These are phyloP conservation scores for Botryosphaeria dothidea DNA, from an alignment of 2,329 filamentous ascomycete genomes.

Conservation along the genomic window DNA sequence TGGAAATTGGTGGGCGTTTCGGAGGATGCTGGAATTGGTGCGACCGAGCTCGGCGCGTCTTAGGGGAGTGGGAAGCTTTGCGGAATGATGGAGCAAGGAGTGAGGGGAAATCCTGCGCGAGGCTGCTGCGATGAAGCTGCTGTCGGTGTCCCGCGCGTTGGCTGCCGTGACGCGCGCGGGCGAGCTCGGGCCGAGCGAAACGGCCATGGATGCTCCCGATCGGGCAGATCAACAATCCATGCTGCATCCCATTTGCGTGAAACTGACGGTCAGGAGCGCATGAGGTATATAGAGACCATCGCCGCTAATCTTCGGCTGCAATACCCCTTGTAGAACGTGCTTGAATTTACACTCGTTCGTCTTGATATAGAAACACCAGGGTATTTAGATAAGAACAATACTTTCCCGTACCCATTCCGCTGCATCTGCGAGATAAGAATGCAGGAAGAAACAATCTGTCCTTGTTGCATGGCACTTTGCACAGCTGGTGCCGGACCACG, in stretches of 20 bases:
- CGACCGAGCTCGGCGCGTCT: background rate
- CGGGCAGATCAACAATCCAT: background rate
- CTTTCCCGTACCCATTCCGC: background rate
- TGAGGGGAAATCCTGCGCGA: background rate
- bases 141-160: conserved; percentile 3
- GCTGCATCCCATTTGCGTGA: no score
- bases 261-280: no score
- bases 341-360: background rate
- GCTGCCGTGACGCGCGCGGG: conserved; percentile 3
- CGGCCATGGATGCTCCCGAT: background rate
- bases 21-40: background rate
- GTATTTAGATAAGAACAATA: background rate
- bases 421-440: background rate
- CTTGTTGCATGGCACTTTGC: background rate
- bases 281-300: background rate
- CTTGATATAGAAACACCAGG: conserved; percentile 4
- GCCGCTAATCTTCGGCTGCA: background rate
- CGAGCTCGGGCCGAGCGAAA: conserved; percentile 7
- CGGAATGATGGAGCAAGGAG: background rate
- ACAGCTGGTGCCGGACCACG: background rate
- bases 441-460: background rate
- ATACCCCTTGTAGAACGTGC: background rate
- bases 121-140: conserved; percentile 10
- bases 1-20: background rate
- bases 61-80: conserved; percentile 3